These are phyloP conservation scores for Pulicaria dysenterica DNA, from an alignment of 129 eudicot species.

Conservation along the genomic window DNA sequence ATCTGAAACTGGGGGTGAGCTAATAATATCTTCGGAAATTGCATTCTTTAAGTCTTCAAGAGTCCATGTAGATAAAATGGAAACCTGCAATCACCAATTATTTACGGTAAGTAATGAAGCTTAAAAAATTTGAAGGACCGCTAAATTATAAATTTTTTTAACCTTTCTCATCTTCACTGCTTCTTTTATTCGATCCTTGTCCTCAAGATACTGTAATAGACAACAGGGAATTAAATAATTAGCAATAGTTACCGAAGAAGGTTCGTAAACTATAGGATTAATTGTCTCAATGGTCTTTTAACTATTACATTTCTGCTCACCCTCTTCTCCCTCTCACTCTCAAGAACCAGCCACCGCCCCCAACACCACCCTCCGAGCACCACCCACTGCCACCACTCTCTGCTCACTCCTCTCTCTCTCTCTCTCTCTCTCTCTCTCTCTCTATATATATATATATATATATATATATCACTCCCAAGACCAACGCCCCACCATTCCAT, in stretches of 20 bases:
- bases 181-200: slow-evolving; percentile 70
- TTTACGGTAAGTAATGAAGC: background rate
- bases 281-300: too few species aligned
- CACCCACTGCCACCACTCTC: too few species aligned
- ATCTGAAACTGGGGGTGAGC: slow-evolving; percentile 56
- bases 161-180: slow-evolving; percentile 76
- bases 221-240: slow-evolving; percentile 11
- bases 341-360: too few species aligned
- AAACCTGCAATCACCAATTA: slow-evolving; percentile 48
- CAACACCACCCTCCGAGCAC: too few species aligned
- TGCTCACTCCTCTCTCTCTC: too few species aligned
- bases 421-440: too few species aligned
- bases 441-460: too few species aligned
- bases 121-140: background rate
- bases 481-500: too few species aligned
- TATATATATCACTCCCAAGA: too few species aligned
- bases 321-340: too few species aligned
- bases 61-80: slow-evolving; percentile 66
- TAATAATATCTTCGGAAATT: slow-evolving; percentile 54
- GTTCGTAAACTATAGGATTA: background rate
- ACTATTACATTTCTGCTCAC: too few species aligned
- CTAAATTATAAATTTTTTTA: background rate
- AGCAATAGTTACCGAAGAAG: background rate
- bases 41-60: slow-evolving; percentile 74
- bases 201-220: slow-evolving; percentile 63